Conservation (phyloP, 306 rosid genomes). For the Cicer pinnatifidum region DNA sequence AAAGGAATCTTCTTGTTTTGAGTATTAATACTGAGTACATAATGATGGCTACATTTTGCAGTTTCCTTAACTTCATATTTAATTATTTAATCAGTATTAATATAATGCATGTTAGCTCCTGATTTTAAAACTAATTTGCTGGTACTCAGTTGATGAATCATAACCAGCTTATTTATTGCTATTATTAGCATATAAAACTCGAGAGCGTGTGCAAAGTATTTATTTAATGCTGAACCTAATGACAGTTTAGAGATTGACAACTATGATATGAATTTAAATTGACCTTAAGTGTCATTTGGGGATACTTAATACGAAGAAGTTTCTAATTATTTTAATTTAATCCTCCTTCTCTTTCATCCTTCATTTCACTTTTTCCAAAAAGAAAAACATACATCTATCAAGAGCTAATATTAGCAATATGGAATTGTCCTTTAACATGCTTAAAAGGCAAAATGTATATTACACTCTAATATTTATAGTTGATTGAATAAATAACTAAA, state of each 20-base stretch:
- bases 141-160: slow-evolving; percentile 18
- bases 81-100: slow-evolving; percentile 20
- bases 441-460: too few species aligned
- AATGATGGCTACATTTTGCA: slow-evolving; percentile 24
- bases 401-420: too few species aligned
- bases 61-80: background rate
- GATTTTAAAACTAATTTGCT: background rate
- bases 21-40: background rate
- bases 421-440: too few species aligned
- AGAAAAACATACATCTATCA: background rate
- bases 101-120: slow-evolving; percentile 16
- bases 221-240: slow-evolving; percentile 24
- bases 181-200: slow-evolving; percentile 10
- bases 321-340: background rate
- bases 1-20: slow-evolving; percentile 36
- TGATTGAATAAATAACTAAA: background rate
- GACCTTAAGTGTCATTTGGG: background rate
- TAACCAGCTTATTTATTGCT: background rate
- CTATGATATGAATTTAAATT: slow-evolving; percentile 7
- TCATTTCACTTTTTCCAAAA: background rate
- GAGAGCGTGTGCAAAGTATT: background rate
- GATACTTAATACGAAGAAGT: slow-evolving; percentile 7
- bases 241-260: slow-evolving; percentile 12
- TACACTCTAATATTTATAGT: background rate
- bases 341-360: slow-evolving; percentile 4